phyloP scores from a whole-genome alignment of 148 eudicot genomes.

The Limonium bicolor region DNA sequence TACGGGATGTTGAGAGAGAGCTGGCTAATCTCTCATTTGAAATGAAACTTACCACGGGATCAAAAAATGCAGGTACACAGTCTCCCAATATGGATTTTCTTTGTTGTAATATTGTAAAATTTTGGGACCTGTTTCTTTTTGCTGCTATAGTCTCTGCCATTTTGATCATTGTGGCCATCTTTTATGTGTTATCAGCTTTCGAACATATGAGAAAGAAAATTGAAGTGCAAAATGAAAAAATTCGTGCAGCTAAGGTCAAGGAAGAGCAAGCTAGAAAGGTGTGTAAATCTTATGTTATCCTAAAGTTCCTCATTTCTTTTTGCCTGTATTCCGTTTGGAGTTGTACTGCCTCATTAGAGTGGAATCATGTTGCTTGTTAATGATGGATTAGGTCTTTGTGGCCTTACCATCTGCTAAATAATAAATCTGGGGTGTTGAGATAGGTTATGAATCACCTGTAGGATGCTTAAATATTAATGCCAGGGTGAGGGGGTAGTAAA shows the following conservation, averaged over 20 bases:
- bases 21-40: conserved; percentile 66
- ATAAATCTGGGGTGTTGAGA: no score
- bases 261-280: conserved; percentile 85
- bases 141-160: not conserved
- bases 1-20: conserved; percentile 93
- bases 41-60: conserved; percentile 91
- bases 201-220: conserved; percentile 95
- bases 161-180: not conserved
- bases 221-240: conserved; percentile 76
- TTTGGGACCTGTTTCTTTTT: not conserved
- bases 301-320: not conserved
- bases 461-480: no score
- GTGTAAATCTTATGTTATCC: conserved; percentile 3
- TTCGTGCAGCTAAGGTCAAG: conserved; percentile 59
- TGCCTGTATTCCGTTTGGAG: not conserved
- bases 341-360: no score
- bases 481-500: no score
- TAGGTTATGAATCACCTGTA: no score
- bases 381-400: no score
- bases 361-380: no score
- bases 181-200: conserved; percentile 32
- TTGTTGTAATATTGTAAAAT: not conserved
- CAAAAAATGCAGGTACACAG: conserved; percentile 83
- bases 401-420: no score
- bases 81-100: not conserved